Conservation (phyloP, 768 basidiomycete genomes). For the Trametes elegans region DNA sequence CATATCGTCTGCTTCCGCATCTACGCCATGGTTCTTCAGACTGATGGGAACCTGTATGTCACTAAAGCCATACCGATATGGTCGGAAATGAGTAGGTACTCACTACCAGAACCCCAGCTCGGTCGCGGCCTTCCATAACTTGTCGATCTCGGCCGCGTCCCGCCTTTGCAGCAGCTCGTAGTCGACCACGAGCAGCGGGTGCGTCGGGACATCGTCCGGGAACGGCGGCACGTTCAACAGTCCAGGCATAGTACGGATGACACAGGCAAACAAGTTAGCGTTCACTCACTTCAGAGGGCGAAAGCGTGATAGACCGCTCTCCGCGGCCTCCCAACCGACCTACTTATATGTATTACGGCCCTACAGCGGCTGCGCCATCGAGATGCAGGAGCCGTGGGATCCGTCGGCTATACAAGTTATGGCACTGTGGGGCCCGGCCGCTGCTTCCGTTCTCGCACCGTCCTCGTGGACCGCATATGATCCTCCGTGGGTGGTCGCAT, state of each 20-base stretch:
- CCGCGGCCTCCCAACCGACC: not conserved
- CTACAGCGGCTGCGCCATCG: not conserved
- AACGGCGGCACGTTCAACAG: conserved; percentile 36
- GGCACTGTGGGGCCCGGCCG: not conserved
- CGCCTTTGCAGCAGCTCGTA: conserved; percentile 36
- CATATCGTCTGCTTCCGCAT: conserved; percentile 36
- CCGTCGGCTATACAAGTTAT: not conserved
- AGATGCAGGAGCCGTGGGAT: not conserved
- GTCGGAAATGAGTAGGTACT: conserved; percentile 19
- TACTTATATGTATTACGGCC: not conserved
- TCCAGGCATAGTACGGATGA: not conserved
- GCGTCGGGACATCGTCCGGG: conserved; percentile 42
- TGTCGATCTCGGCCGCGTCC: conserved; percentile 38
- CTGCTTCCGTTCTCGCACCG: not conserved
- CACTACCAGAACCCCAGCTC: conserved; percentile 56
- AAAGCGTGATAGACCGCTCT: not conserved
- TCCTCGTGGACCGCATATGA: not conserved
- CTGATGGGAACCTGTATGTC: conserved; percentile 20
- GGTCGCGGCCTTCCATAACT: conserved; percentile 48
- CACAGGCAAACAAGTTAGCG: not conserved
- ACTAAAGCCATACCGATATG: not conserved
- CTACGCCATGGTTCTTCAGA: conserved; percentile 43
- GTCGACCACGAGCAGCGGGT: conserved; percentile 48
- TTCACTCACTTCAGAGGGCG: not conserved
- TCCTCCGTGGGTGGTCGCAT: not conserved